A percentile compares a stretch with the other conserved stretches of the same genome.
These are phyloP conservation scores for Trichophyton benhamiae DNA, from an alignment of 2,329 filamentous ascomycete species.

Conservation along the genomic window DNA sequence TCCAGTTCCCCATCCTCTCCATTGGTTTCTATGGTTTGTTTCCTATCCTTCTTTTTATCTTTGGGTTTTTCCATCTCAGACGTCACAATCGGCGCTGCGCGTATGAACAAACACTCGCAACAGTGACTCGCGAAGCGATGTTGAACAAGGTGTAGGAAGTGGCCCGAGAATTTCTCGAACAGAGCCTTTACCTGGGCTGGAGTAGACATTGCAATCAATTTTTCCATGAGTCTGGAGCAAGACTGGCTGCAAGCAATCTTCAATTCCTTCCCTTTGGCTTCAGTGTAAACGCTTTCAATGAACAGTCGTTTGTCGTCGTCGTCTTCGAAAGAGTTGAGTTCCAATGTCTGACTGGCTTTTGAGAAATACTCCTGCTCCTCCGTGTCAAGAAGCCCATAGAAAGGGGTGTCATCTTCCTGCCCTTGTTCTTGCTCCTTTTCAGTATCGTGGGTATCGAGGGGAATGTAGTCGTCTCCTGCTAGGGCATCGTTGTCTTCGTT, in stretches of 20 bases:
- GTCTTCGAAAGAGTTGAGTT: conserved; percentile 73
- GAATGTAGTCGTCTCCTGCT: conserved; percentile 29
- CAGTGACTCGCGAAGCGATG: conserved; percentile 97
- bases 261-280: conserved; percentile 83
- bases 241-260: conserved; percentile 94
- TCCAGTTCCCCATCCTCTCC: conserved; percentile 37
- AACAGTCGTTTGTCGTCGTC: conserved; percentile 60
- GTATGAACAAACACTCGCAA: conserved; percentile 82
- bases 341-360: conserved; percentile 75
- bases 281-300: conserved; percentile 69
- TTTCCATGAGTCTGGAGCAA: conserved; percentile 85
- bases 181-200: conserved; percentile 71
- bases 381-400: conserved; percentile 85
- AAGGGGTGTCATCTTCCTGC: conserved; percentile 48
- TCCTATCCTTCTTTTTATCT: conserved; percentile 13
- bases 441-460: conserved; percentile 18
- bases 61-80: conserved; percentile 50
- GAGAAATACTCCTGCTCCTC: conserved; percentile 95
- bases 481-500: conserved; percentile 4
- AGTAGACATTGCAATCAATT: conserved; percentile 70
- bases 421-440: conserved; percentile 15
- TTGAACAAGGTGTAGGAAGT: conserved; percentile 81
- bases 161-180: conserved; percentile 71
- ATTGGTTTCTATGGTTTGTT: conserved; percentile 21
- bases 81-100: conserved; percentile 66